phyloP scores from a whole-genome alignment of 140 eudicot genomes.

The Cichorium intybus region DNA sequence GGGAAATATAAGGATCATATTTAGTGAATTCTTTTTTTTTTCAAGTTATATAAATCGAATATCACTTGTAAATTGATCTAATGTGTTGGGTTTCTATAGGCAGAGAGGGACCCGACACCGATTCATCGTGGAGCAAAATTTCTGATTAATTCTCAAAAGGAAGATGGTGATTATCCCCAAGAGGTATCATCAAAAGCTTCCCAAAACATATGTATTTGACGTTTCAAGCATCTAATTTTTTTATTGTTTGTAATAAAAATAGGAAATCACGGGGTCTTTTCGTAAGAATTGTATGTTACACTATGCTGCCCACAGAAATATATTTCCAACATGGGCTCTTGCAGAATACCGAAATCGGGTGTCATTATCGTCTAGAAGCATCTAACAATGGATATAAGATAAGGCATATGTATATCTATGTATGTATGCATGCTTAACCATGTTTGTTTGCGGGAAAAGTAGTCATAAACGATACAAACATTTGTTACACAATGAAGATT shows the following conservation, averaged over 20 bases:
- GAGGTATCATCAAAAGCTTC: neutral
- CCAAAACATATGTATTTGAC: neutral
- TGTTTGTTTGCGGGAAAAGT: neutral
- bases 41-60: neutral
- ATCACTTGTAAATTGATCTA: neutral
- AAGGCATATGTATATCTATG: neutral
- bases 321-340: constrained; percentile 19
- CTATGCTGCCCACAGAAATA: neutral
- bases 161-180: constrained; percentile 12
- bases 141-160: constrained; percentile 10
- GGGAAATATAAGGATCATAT: neutral
- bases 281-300: constrained; percentile 9
- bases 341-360: neutral
- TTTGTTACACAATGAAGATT: neutral
- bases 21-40: neutral
- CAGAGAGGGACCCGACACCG: constrained; percentile 11
- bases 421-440: neutral
- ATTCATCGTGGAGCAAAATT: constrained; percentile 15
- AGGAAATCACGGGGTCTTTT: neutral
- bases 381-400: neutral
- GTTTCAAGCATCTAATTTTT: neutral
- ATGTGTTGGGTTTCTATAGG: neutral
- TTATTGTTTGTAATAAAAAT: neutral
- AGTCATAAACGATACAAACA: neutral
- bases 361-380: neutral